Base-by-base conservation (phyloP, 1,284 basidiomycete species). In the Moniliella sp. region DNA sequence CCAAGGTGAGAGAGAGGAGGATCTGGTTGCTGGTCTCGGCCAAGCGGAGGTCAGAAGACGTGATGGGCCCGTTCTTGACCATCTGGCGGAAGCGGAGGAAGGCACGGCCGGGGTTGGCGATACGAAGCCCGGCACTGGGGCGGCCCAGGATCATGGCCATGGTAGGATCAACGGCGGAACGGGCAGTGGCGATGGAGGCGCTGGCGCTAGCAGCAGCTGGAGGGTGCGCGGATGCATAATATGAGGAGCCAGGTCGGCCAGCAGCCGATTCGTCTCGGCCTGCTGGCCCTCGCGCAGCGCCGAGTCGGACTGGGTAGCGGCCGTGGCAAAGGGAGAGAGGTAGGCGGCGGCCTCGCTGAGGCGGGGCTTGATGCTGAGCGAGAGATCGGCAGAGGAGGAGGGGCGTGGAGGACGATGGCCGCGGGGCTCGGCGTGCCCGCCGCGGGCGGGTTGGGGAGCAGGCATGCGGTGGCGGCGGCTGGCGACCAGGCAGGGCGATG, bases 211-310 rank as follows among this genome's bases (percentile, higher is more conserved):
- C 46, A 15, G 54, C 54, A 12, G 46, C 42, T 32, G 16, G 11
- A 59, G 44, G 42, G 57, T 57, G 12, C 52, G 34, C n/a, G 48
- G 53, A 2, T 46, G 48, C 48, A 59, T 48, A 29, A 59, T 45
- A 25, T 59, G 52, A 13, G 56, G 56, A 12, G 56, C 56, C n/a
- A 57, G 46, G 21, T 57, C 56, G 13, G 46, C 40, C n/a, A 59
- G 48, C 14, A 57, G 39, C 10, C 54, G 45, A 4, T 37, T 41
- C 12, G 43, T 25, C 21, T 56, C 53, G 21, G 35, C 35, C 19
- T 32, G 27, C 5, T 33, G 28, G 27, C 25, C 17, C 15, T 13
- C 11, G 13, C 15, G 14, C 25, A 3, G 13, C 13, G 8, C 15
- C 18, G 28, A 11, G 5, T 10, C 7, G 15, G 28, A 14, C 26